A percentile compares a stretch with the other conserved stretches of the same genome.
Conservation (phyloP, 176 grass and related monocot species). For the Canna indica region DNA sequence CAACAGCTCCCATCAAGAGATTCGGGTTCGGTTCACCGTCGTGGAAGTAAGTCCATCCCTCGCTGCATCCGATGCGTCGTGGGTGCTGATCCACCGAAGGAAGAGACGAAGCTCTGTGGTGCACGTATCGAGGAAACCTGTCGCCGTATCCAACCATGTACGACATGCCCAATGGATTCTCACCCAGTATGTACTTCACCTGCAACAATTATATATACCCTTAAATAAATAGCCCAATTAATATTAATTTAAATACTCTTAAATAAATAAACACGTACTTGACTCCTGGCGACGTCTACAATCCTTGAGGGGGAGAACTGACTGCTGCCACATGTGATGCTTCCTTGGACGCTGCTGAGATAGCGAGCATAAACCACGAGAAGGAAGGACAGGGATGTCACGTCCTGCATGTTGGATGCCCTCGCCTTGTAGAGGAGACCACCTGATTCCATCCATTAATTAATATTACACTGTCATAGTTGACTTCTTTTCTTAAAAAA, state of each 20-base stretch:
- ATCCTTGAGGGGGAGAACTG: neutral
- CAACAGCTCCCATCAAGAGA: slow-evolving; percentile 49
- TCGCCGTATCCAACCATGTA: slow-evolving; percentile 73
- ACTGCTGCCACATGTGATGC: neutral
- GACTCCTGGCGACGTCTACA: neutral
- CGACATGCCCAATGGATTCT: slow-evolving; percentile 50
- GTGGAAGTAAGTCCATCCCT: slow-evolving; percentile 41
- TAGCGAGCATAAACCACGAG: neutral
- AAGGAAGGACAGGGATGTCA: neutral
- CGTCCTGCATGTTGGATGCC: neutral
- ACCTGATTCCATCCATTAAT: no score
- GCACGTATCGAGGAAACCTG: slow-evolving; percentile 41
- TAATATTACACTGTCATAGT: no score
- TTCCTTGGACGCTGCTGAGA: neutral
- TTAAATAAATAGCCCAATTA: neutral
- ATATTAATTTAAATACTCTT: neutral
- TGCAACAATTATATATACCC: no score
- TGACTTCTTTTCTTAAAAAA: no score
- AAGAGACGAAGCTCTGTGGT: slow-evolving; percentile 59
- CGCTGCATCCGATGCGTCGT: slow-evolving; percentile 46
- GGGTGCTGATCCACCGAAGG: slow-evolving; percentile 48
- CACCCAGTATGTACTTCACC: slow-evolving; percentile 61
- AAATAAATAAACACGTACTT: no score
- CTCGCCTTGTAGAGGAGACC: neutral
- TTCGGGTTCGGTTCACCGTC: slow-evolving; percentile 46